Conservation (phyloP, 2,329 filamentous ascomycete genomes). For the Acrodontium crateriforme region DNA sequence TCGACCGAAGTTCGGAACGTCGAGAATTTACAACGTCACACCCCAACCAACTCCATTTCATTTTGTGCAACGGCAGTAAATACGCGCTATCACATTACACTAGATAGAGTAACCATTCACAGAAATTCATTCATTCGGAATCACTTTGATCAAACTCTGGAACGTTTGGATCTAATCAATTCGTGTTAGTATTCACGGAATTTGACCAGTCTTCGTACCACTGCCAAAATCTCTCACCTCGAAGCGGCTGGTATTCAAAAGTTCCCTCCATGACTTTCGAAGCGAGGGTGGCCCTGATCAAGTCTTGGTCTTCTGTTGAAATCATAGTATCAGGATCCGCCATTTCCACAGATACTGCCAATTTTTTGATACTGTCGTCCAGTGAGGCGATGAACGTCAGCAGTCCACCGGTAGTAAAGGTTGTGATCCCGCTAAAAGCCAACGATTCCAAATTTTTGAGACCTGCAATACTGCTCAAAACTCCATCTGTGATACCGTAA, state of each 20-base stretch:
- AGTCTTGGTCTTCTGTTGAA: slow-evolving; percentile 24
- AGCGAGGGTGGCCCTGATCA: slow-evolving; percentile 25
- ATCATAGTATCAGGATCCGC: slow-evolving; percentile 30
- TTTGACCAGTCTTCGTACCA: not conserved
- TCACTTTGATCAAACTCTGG: slow-evolving; percentile 31
- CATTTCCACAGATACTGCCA: slow-evolving; percentile 30
- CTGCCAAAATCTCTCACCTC: slow-evolving; percentile 30
- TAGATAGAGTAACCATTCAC: not conserved
- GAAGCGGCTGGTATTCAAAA: slow-evolving; percentile 30
- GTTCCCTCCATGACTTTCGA: slow-evolving; percentile 29
- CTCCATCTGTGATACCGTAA: slow-evolving; percentile 37
- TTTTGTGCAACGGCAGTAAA: too few species aligned
- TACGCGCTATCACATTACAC: too few species aligned
- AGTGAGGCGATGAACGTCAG: slow-evolving; percentile 30
- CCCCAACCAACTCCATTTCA: too few species aligned
- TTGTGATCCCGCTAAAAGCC: slow-evolving; percentile 40
- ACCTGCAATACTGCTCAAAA: slow-evolving; percentile 31
- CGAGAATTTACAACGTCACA: too few species aligned
- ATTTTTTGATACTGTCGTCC: slow-evolving; percentile 27
- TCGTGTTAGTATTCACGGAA: slow-evolving; percentile 3
- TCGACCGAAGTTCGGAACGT: too few species aligned
- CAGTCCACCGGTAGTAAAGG: slow-evolving; percentile 41
- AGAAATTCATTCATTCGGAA: slow-evolving; percentile 25
- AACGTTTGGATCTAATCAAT: slow-evolving; percentile 31
- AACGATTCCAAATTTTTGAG: slow-evolving; percentile 39